A percentile compares a stretch with the other conserved stretches of the same genome.
Evolutionary conservation across 306 rosid species (phyloP).

Genomic region (Citrullus mucosospermus): DNA sequence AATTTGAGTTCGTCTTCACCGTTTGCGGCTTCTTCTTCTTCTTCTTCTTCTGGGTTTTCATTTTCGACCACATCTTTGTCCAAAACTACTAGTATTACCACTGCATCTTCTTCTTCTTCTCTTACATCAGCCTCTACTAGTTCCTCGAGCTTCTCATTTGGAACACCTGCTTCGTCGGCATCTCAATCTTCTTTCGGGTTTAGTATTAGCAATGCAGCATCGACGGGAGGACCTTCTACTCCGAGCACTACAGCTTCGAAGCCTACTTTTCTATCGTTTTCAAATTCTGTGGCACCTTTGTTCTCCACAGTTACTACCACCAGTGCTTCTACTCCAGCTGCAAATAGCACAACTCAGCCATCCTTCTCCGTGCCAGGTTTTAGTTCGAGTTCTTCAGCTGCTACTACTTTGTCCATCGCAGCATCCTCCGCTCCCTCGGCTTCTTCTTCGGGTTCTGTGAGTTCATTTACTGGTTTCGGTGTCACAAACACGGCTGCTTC

Average conservation of each 20-base stretch:
- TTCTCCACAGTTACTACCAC: constrained; percentile 50
- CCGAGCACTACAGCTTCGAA: constrained; percentile 23
- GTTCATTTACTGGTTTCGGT: constrained; percentile 25
- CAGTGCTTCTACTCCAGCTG: constrained; percentile 29
- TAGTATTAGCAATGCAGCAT: constrained; percentile 25
- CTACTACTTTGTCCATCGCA: constrained; percentile 1
- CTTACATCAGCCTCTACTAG: constrained; percentile 20
- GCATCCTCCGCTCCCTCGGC: constrained; percentile 22
- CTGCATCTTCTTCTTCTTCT: constrained; percentile 21
- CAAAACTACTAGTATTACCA: constrained; percentile 21
- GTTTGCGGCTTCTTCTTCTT: constrained; percentile 18
- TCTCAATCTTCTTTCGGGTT: constrained; percentile 41
- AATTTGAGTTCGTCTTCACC: constrained; percentile 20
- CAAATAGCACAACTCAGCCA: constrained; percentile 21
- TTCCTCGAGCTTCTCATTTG: constrained; percentile 37
- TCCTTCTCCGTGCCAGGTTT: constrained; percentile 35
- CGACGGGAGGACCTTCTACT: constrained; percentile 14
- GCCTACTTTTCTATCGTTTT: constrained; percentile 28
- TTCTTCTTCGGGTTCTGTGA: constrained; percentile 20
- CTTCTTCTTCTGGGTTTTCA: constrained; percentile 14
- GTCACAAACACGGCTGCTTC: constrained; percentile 30
- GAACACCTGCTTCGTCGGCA: constrained; percentile 27
- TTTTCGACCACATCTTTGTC: constrained; percentile 20
- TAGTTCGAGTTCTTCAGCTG: constrained; percentile 19
- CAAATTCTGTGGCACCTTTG: constrained; percentile 33